Base-by-base conservation (phyloP, 176 grass and related monocot genomes). In the Zoysia japonica region DNA sequence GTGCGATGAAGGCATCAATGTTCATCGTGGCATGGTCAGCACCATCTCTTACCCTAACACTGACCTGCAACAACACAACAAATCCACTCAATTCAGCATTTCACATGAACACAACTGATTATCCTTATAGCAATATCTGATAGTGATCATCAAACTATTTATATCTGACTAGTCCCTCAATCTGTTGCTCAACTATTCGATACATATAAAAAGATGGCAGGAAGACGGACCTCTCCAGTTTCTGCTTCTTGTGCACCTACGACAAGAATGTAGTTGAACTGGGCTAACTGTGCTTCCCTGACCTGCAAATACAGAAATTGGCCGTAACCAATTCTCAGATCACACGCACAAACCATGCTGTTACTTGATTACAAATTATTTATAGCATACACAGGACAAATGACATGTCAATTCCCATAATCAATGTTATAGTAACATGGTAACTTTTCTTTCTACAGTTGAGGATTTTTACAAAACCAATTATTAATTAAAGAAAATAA, bases 221-320 rank as follows among this genome's bases (percentile, higher is more conserved):
- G 20, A 66, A 19, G 35, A 5, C 36, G 11, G 50, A 99, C 96
- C 86, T 91, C 74, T 85, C 87, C 88, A 74, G 83, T 89, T 9
- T 93, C 86, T 71, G 79, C 88, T 86, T 99, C 96, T 83, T 99
- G 87, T 57, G 84, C 90, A 7, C 96, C 96, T 47, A 99, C 96
- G 2, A 99, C 96, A 62, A 99, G 85, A 87, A 93, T 99, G 78
- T 93, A 99, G 74, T 99, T 99, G 86, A 91, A 99, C 76, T 99
- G 96, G 12, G 92, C 78, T 74, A 93, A 38, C 41, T 99, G 96
- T 76, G 96, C 96, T 61, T 99, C 96, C 45, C 92, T 80, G 11
- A 99, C 92, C 96, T 99, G 85, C 40, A 85, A 70, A 56, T 11
- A 84, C 49, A 19, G 63, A 20, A 51, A 85, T 75, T 68, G 41